Percentiles rank a stretch among this genome's conserved stretches.
These are phyloP conservation scores for Pyrenophora teres DNA, from an alignment of 2,329 filamentous ascomycete species.

Conservation along the genomic window DNA sequence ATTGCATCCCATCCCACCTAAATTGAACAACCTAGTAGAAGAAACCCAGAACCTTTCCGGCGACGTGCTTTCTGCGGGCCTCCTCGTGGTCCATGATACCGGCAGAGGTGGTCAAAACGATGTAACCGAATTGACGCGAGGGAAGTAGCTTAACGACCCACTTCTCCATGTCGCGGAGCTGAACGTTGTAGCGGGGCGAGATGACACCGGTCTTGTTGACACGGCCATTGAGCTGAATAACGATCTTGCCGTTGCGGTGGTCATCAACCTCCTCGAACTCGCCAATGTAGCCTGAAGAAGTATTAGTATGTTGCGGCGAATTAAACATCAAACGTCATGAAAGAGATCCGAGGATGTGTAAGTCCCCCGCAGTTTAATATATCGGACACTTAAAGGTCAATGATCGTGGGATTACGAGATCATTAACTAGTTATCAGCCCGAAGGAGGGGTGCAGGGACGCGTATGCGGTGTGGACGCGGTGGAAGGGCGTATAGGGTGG, in stretches of 20 bases:
- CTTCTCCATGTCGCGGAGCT: constrained; percentile 97
- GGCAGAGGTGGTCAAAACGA: constrained; percentile 97
- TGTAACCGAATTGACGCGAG: constrained; percentile 99
- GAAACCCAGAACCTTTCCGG: constrained; percentile 99
- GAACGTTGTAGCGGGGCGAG: constrained; percentile 98
- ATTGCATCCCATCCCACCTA: constrained; percentile 32
- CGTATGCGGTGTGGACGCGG: constrained; percentile 18
- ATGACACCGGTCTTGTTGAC: constrained; percentile 99
- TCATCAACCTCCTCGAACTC: constrained; percentile 99
- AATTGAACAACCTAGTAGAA: constrained; percentile 75
- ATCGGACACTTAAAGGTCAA: constrained; percentile 99
- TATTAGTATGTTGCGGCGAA: constrained; percentile 77
- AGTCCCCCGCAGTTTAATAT: constrained; percentile 89
- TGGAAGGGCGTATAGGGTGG: constrained; percentile 3
- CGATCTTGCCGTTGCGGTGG: constrained; percentile 99
- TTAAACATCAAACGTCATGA: constrained; percentile 90
- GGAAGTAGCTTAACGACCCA: constrained; percentile 99
- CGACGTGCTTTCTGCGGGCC: constrained; percentile 97
- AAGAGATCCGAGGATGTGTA: constrained; percentile 86
- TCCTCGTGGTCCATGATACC: constrained; percentile 99
- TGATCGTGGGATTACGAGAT: constrained; percentile 82
- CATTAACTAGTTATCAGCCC: constrained; percentile 99
- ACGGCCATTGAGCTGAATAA: constrained; percentile 98
- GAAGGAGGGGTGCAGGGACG: constrained; percentile 56
- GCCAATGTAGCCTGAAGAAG: constrained; percentile 84